Evolutionary conservation across 345 rosid species (phyloP).

Genomic region (Firmiana major): DNA sequence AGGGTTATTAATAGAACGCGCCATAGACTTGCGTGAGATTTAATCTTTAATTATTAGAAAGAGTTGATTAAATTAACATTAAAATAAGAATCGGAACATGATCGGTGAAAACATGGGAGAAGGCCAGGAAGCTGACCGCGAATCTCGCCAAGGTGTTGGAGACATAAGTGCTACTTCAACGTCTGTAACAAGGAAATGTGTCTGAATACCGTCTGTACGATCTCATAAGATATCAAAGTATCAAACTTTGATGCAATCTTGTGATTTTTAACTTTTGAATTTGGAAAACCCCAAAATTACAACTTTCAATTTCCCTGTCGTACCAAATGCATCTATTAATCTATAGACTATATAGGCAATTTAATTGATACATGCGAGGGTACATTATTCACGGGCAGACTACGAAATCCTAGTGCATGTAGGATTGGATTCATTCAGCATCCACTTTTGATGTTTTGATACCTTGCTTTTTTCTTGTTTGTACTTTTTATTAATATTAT

Average conservation of each 20-base stretch:
- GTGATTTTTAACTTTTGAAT: background rate
- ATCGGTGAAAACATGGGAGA: background rate
- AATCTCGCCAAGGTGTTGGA: conserved; percentile 17
- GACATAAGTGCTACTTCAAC: background rate
- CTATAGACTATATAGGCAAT: background rate
- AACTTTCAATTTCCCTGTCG: background rate
- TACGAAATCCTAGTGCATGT: background rate
- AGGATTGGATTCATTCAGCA: background rate
- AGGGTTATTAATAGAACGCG: background rate
- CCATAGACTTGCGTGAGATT: background rate
- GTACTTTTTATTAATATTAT: no score
- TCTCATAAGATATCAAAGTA: background rate
- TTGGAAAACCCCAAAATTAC: background rate
- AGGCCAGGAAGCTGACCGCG: conserved; percentile 5
- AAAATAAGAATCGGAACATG: background rate
- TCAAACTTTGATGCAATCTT: background rate
- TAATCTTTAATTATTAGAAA: background rate
- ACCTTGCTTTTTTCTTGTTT: background rate
- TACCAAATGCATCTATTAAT: background rate
- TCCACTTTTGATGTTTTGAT: background rate
- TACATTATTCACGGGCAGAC: background rate
- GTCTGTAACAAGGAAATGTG: conserved; percentile 1
- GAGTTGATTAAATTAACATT: background rate
- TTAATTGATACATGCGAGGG: background rate
- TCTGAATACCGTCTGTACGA: background rate